Base-by-base conservation (phyloP, 1,139 yeast genomes). In the Scheffersomyces parashehatae region DNA sequence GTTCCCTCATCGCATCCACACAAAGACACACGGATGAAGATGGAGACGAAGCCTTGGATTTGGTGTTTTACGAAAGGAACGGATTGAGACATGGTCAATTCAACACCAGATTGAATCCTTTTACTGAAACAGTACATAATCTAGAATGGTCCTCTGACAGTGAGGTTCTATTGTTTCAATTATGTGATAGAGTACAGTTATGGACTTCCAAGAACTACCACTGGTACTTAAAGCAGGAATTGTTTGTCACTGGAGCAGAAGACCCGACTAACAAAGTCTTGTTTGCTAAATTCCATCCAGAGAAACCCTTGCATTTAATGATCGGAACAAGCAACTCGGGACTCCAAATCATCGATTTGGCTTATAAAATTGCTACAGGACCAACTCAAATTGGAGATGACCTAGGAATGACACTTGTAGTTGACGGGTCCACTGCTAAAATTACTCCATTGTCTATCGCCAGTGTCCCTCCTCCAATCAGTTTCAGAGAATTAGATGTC, bases 151-250 rank as follows among this genome's bases (percentile, higher is more conserved):
- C 93, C 46, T 74, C 83, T 35, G 86, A 85, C 53, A 85, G 95
- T 41, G 96, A 90, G 53, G 75, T 88, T 1, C 68, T 95, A 45
- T 86, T 96, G 0, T 69, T 93, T 20, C 84, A 81, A 43, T 66
- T 85, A 28, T 53, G 65, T 2, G 77, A 84, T 51, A 68, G 80
- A 30, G 75, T 93, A 14, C 96, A 88, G 60, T 67, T 95, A 31
- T 95, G 98, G 98, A 84, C 95, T 1, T 76, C 88, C 2, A 91
- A 88, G 58, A 95, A 95, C 62, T 95, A 91, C 63, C 96, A 91
- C 61, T 95, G 99, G 98, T 89, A 87, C 61, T 73, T 91, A 53
- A 93, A 95, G 60, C 95, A 87, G 63, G 95, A 86, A 59, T 67
- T 91, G 4, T 57, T 55, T 39, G 60, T 74, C n/a, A 40, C 43